Evolutionary conservation across 306 rosid species (phyloP).

Genomic region (Cucurbita moschata): DNA sequence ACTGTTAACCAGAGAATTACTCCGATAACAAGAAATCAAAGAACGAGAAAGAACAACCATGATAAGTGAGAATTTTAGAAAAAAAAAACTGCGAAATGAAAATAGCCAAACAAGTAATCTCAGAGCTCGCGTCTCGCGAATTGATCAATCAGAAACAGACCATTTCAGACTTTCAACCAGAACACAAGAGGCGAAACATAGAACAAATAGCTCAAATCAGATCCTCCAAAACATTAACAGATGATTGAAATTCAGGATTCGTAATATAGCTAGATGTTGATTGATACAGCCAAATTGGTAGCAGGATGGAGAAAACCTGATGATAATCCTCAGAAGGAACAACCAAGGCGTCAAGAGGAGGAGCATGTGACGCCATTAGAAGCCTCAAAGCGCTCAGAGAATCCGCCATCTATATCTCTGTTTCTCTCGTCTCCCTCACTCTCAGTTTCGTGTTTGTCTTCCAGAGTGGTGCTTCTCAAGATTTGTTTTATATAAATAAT

Average conservation of each 20-base stretch:
- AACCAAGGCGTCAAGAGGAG: constrained; percentile 70
- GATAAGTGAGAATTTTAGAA: not conserved
- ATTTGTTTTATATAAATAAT: not conserved
- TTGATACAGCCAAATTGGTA: not conserved
- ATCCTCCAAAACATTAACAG: not conserved
- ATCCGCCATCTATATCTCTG: constrained; percentile 37
- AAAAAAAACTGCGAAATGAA: not conserved
- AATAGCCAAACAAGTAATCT: not conserved
- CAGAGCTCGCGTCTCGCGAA: not conserved
- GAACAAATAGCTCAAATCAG: not conserved
- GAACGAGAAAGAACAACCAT: not conserved
- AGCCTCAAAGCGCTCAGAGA: constrained; percentile 57
- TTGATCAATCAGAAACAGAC: not conserved
- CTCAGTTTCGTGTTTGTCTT: not conserved
- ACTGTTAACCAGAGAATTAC: not conserved
- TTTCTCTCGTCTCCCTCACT: not conserved
- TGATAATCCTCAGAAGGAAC: constrained; percentile 97
- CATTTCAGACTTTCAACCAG: not conserved
- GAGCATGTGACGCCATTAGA: constrained; percentile 72
- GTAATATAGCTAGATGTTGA: not conserved
- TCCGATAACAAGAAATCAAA: not conserved
- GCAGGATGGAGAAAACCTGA: constrained; percentile 37
- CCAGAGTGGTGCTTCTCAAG: not conserved
- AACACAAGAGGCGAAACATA: not conserved
- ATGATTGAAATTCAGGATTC: not conserved